A percentile compares a stretch with the other conserved stretches of the same genome.
These are phyloP conservation scores for Metahyphopichia silvanorum DNA, from an alignment of 805 yeast species.

Conservation along the genomic window DNA sequence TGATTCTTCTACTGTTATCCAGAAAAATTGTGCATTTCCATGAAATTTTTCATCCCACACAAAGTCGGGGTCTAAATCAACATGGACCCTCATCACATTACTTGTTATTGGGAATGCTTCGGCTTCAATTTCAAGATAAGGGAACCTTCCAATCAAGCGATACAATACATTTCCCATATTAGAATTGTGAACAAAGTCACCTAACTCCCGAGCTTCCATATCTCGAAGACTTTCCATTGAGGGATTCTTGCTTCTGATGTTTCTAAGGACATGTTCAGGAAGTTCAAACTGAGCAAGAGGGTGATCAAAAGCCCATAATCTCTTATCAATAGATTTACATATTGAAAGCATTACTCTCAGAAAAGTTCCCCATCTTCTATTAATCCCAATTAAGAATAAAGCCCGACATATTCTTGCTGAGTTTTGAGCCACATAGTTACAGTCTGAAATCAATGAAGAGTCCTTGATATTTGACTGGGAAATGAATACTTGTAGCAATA, in stretches of 20 bases:
- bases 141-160: constrained; percentile 66
- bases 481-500: constrained; percentile 82
- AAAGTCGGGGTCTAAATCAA: constrained; percentile 70
- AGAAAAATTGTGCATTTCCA: constrained; percentile 81
- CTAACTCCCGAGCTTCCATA: constrained; percentile 71
- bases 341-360: constrained; percentile 71
- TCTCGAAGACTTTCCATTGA: constrained; percentile 72
- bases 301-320: constrained; percentile 88
- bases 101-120: constrained; percentile 87
- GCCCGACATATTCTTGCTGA: constrained; percentile 93
- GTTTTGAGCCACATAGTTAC: constrained; percentile 93
- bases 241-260: constrained; percentile 61
- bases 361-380: constrained; percentile 87
- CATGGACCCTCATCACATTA: constrained; percentile 79
- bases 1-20: constrained; percentile 91
- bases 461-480: constrained; percentile 72
- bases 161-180: constrained; percentile 67
- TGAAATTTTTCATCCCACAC: constrained; percentile 81
- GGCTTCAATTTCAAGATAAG: constrained; percentile 68
- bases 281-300: constrained; percentile 86
- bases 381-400: constrained; percentile 78
- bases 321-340: constrained; percentile 81
- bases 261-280: constrained; percentile 61
- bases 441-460: constrained; percentile 80
- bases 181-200: constrained; percentile 83